Evolutionary conservation across 768 basidiomycete genomes (phyloP).

Genomic region (Lactarius trivialis): DNA sequence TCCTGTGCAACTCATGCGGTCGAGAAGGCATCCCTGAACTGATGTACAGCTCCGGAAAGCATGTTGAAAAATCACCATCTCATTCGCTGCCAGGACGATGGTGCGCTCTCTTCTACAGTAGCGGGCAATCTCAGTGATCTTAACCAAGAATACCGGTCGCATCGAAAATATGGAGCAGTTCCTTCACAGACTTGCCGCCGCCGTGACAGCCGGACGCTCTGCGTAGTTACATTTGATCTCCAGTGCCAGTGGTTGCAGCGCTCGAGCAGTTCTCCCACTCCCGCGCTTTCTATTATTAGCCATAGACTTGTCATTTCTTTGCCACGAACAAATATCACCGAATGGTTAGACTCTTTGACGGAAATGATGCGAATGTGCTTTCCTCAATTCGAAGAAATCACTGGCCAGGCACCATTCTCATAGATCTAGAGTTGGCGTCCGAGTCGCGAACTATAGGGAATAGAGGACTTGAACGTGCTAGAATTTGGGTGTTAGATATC

Average conservation of each 20-base stretch:
- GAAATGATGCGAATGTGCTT: neutral
- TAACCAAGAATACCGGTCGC: too few relatives aligned
- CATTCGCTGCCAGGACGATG: neutral
- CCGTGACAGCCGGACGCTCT: neutral
- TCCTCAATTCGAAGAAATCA: neutral
- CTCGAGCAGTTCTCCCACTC: neutral
- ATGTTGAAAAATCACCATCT: constrained; percentile 4
- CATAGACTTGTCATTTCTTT: neutral
- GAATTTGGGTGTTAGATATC: too few relatives aligned
- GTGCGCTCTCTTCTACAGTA: neutral
- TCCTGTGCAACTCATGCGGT: constrained; percentile 22
- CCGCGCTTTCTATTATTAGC: neutral
- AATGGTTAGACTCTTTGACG: neutral
- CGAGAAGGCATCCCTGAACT: constrained; percentile 6
- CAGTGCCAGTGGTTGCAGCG: neutral
- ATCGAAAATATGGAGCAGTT: neutral
- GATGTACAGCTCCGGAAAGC: neutral
- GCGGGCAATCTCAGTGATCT: too few relatives aligned
- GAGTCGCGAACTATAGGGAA: neutral
- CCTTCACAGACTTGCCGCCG: neutral
- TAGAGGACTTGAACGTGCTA: too few relatives aligned
- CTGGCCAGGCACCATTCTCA: neutral
- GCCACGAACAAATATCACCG: neutral
- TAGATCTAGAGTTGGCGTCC: too few relatives aligned
- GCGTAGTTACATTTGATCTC: neutral